Percentiles rank a stretch among this genome's conserved stretches.
Evolutionary conservation across 441 rosid genomes (phyloP).

Genomic region (Corymbia calophylla): DNA sequence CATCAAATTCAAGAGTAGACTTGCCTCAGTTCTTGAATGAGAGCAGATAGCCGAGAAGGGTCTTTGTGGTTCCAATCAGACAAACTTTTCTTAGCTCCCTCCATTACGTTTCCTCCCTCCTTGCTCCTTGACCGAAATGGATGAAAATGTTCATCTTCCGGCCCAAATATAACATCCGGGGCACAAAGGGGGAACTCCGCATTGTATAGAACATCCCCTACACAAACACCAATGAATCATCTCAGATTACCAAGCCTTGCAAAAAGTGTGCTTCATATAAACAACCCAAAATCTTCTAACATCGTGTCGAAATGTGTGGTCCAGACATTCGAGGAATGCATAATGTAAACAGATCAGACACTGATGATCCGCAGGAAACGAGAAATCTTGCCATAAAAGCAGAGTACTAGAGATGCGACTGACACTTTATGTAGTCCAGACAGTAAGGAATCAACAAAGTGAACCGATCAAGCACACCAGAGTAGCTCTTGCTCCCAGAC

Average conservation of each 20-base stretch:
- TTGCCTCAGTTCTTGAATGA: constrained; percentile 76
- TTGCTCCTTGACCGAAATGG: constrained; percentile 24
- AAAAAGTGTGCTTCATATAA: not conserved
- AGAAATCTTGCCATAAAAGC: not conserved
- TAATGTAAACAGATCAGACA: not conserved
- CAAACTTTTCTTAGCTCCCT: constrained; percentile 25
- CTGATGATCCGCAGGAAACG: not conserved
- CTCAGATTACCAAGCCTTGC: not conserved
- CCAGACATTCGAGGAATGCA: not conserved
- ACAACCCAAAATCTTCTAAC: not conserved
- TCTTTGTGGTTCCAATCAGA: constrained; percentile 70
- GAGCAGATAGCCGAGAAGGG: constrained; percentile 43
- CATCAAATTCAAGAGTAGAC: not conserved
- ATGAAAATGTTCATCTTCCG: constrained; percentile 70
- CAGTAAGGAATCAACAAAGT: constrained; percentile 88
- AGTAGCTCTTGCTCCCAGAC: constrained; percentile 62
- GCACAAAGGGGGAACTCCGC: constrained; percentile 66
- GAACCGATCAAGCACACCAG: constrained; percentile 67
- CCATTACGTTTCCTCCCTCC: constrained; percentile 23
- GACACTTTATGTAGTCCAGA: constrained; percentile 71
- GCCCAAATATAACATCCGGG: constrained; percentile 82
- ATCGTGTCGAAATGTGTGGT: not conserved
- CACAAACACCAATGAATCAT: not conserved
- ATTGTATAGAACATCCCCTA: constrained; percentile 89
- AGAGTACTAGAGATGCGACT: constrained; percentile 12